These are phyloP conservation scores for Pseudocohnilembus persalinus DNA, from an alignment of 169 alveolate species.

Conservation along the genomic window DNA sequence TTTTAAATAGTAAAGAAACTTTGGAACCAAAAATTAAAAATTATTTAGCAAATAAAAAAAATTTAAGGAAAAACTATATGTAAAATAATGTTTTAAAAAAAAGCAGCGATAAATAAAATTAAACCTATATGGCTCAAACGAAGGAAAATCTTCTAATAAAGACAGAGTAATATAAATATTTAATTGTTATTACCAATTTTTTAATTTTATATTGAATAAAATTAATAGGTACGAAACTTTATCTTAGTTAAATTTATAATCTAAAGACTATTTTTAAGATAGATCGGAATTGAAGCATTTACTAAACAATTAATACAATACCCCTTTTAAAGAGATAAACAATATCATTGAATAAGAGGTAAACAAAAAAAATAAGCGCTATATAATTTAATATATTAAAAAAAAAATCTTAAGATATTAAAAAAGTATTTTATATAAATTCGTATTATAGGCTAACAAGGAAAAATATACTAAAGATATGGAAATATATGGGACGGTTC, in stretches of 20 bases:
- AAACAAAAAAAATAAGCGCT: no score
- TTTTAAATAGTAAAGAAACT: constrained; percentile 16
- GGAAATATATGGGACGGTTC: constrained; percentile 47
- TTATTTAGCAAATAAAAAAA: background rate
- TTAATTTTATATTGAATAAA: no score
- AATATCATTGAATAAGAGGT: background rate
- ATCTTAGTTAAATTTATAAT: no score
- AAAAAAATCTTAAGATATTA: background rate
- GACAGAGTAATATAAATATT: background rate
- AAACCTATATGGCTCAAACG: no score
- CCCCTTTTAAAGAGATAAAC: background rate
- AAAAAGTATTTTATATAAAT: background rate
- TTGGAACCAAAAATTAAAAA: constrained; percentile 9
- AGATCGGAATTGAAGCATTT: background rate
- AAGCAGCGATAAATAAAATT: background rate
- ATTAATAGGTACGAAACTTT: no score
- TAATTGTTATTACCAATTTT: no score
- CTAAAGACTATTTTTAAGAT: no score
- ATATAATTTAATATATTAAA: constrained; percentile 1
- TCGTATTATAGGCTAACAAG: no score
- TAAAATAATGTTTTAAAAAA: background rate
- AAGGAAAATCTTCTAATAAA: background rate
- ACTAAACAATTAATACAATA: background rate
- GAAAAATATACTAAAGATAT: constrained; percentile 20
- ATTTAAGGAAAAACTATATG: background rate